These are phyloP conservation scores for Auriscalpium vulgare DNA, from an alignment of 768 basidiomycete species.

Conservation along the genomic window DNA sequence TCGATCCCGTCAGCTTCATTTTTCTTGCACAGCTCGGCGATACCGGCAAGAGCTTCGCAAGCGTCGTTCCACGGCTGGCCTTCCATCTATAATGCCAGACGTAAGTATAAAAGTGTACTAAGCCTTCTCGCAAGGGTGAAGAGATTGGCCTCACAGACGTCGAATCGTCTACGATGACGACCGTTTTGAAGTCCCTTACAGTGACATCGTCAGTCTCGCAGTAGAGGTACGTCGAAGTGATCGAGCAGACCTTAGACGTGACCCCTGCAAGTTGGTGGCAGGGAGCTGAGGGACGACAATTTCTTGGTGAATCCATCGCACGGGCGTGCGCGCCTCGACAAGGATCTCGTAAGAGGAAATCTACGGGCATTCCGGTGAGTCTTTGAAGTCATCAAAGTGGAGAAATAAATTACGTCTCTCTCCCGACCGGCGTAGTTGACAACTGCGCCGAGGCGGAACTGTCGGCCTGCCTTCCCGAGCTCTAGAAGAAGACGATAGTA, in stretches of 20 bases:
- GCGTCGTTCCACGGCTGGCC: constrained; percentile 31
- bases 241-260: not conserved
- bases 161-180: constrained; percentile 34
- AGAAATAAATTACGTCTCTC: constrained; percentile 18
- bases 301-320: constrained; percentile 1
- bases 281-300: not conserved
- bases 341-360: constrained; percentile 27
- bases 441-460: constrained; percentile 22
- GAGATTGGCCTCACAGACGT: constrained; percentile 23
- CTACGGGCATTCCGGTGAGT: constrained; percentile 11
- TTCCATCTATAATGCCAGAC: constrained; percentile 27
- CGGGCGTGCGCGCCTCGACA: constrained; percentile 21
- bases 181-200: constrained; percentile 32
- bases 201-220: not conserved
- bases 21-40: constrained; percentile 28
- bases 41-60: constrained; percentile 33
- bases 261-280: not conserved
- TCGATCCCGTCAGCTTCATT: constrained; percentile 34
- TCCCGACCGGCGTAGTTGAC: constrained; percentile 29
- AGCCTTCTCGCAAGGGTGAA: not conserved
- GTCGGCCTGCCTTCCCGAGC: constrained; percentile 26
- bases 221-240: not conserved
- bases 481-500: constrained; percentile 13
- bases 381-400: not conserved
- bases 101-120: not conserved